A percentile compares a stretch with the other conserved stretches of the same genome.
phyloP scores from a whole-genome alignment of 1,284 basidiomycete genomes.

The Athelia psychrophila region DNA sequence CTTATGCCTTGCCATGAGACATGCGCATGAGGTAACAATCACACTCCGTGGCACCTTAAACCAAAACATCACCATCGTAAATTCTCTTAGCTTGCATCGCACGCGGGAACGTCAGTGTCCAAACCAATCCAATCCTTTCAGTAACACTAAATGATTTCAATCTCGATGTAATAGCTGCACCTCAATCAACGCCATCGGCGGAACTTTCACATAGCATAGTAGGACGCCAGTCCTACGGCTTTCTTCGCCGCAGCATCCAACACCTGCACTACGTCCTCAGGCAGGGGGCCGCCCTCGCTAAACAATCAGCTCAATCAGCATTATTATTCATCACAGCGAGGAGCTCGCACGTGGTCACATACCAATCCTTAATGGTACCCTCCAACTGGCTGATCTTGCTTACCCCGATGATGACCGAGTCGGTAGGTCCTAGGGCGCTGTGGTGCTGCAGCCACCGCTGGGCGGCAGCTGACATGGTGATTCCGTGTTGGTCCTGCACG shows the following conservation, averaged over 20 bases:
- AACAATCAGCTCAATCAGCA: not conserved
- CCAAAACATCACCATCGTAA: too few relatives aligned
- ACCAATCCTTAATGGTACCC: constrained; percentile 11
- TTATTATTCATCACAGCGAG: not conserved
- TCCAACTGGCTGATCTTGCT: constrained; percentile 21
- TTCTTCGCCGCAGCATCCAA: constrained; percentile 22
- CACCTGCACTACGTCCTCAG: constrained; percentile 14
- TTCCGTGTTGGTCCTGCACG: constrained; percentile 11
- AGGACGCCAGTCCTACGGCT: not conserved
- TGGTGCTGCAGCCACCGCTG: constrained; percentile 32
- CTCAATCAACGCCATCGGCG: too few relatives aligned
- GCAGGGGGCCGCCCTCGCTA: constrained; percentile 25
- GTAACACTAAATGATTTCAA: too few relatives aligned
- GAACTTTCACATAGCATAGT: not conserved
- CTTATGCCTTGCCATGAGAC: too few relatives aligned
- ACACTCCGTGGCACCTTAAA: too few relatives aligned
- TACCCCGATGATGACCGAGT: constrained; percentile 28
- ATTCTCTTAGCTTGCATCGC: too few relatives aligned
- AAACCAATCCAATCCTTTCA: too few relatives aligned
- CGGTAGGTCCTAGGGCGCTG: constrained; percentile 21
- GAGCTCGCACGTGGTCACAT: not conserved
- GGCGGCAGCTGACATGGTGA: constrained; percentile 13
- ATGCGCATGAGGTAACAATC: too few relatives aligned
- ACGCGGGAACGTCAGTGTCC: too few relatives aligned
- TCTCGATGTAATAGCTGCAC: too few relatives aligned